phyloP scores from a whole-genome alignment of 2,329 filamentous ascomycete genomes.

The Fusarium austroafricanum region DNA sequence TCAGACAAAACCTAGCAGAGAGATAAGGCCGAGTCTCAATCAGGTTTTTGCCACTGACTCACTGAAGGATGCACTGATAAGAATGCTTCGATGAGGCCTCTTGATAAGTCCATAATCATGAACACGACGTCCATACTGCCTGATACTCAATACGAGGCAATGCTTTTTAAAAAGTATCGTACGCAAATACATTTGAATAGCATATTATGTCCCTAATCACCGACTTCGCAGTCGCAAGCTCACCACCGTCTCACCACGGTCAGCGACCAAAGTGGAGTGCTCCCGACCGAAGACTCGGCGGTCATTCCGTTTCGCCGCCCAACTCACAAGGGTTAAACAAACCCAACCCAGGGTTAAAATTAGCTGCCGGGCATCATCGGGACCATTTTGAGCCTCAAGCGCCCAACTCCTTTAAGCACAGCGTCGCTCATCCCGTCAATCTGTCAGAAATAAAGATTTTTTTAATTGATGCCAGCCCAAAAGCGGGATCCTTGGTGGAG shows the following conservation, averaged over 20 bases:
- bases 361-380: slow-evolving; percentile 28
- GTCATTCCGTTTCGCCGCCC: slow-evolving; percentile 35
- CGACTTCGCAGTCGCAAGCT: neutral
- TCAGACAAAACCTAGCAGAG: neutral
- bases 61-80: neutral
- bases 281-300: slow-evolving; percentile 19
- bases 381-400: slow-evolving; percentile 15
- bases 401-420: slow-evolving; percentile 5
- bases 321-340: slow-evolving; percentile 9
- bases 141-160: neutral
- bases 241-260: slow-evolving; percentile 3
- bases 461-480: neutral
- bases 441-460: slow-evolving; percentile 10
- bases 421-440: neutral
- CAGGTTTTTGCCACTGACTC: slow-evolving; percentile 20
- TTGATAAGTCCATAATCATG: slow-evolving; percentile 4
- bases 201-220: no score
- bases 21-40: slow-evolving; percentile 46
- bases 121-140: neutral
- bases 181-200: neutral
- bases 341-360: slow-evolving; percentile 34
- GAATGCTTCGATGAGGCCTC: slow-evolving; percentile 22
- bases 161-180: neutral
- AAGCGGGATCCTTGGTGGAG: neutral
- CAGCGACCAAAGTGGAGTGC: slow-evolving; percentile 17